Evolutionary conservation across 2,329 filamentous ascomycete genomes (phyloP).

Genomic region (Colletotrichum incanum): DNA sequence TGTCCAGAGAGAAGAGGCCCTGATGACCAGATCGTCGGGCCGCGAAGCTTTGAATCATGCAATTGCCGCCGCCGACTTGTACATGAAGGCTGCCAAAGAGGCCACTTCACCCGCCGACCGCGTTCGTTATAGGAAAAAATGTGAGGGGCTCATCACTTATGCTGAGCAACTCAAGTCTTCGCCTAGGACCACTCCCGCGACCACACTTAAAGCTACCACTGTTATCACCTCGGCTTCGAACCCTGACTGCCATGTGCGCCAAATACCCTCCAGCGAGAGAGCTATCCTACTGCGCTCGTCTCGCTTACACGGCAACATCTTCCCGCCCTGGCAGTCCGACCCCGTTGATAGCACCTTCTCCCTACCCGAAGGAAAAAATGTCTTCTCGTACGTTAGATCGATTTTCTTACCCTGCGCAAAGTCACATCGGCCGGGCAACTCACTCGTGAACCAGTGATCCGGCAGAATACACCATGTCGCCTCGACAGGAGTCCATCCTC

Average conservation of each 20-base stretch:
- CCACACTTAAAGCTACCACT: slow-evolving; percentile 47
- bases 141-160: slow-evolving; percentile 76
- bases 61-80: slow-evolving; percentile 83
- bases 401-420: slow-evolving; percentile 7
- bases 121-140: slow-evolving; percentile 76
- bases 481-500: slow-evolving; percentile 82
- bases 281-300: slow-evolving; percentile 84
- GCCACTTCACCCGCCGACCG: slow-evolving; percentile 75
- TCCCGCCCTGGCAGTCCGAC: slow-evolving; percentile 85
- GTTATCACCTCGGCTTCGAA: slow-evolving; percentile 4
- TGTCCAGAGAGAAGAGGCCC: slow-evolving; percentile 56
- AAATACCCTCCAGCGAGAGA: slow-evolving; percentile 79
- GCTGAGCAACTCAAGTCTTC: slow-evolving; percentile 82
- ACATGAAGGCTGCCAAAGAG: slow-evolving; percentile 82
- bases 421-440: slow-evolving; percentile 39
- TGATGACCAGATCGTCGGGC: slow-evolving; percentile 54
- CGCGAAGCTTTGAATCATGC: slow-evolving; percentile 80
- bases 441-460: slow-evolving; percentile 70
- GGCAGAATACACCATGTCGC: slow-evolving; percentile 79
- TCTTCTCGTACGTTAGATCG: slow-evolving; percentile 73
- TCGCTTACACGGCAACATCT: slow-evolving; percentile 85
- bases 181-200: not conserved
- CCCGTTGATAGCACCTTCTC: slow-evolving; percentile 76
- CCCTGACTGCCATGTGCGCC: slow-evolving; percentile 61
- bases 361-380: slow-evolving; percentile 60